These are phyloP conservation scores for Sindora glabra DNA, from an alignment of 306 rosid species.

Conservation along the genomic window DNA sequence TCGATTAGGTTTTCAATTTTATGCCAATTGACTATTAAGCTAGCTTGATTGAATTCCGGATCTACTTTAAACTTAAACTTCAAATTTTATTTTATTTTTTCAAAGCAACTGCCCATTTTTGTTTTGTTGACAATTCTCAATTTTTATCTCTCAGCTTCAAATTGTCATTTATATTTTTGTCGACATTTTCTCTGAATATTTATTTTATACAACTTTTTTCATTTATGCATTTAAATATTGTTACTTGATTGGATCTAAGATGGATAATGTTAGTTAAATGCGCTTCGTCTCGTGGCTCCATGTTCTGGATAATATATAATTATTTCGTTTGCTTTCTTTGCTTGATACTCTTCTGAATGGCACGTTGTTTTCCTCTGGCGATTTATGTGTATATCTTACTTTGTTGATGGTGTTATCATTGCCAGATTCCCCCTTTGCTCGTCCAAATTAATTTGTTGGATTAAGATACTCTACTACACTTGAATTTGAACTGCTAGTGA, in stretches of 20 bases:
- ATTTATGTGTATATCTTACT: constrained; percentile 14
- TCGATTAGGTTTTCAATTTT: neutral
- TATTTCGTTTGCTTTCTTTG: constrained; percentile 31
- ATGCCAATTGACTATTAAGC: neutral
- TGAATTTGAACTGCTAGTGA: constrained; percentile 23
- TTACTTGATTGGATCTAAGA: constrained; percentile 34
- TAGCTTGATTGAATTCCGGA: neutral
- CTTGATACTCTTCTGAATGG: constrained; percentile 26
- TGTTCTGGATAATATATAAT: constrained; percentile 34
- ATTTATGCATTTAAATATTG: neutral
- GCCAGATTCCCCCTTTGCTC: constrained; percentile 49
- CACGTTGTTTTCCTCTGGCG: constrained; percentile 26
- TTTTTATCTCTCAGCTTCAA: constrained; percentile 11
- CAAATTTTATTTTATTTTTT: neutral
- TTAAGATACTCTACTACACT: constrained; percentile 37
- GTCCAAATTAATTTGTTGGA: constrained; percentile 30
- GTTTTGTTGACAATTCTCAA: no score
- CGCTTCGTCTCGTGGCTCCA: constrained; percentile 30
- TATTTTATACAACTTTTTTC: neutral
- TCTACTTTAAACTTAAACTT: neutral
- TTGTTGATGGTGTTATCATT: constrained; percentile 5
- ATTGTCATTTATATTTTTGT: neutral
- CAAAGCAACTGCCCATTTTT: no score
- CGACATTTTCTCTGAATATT: neutral
- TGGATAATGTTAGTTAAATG: constrained; percentile 36